Evolutionary conservation across 306 rosid genomes (phyloP), one percentile per base, ranked within the genome.

Genomic region (Vigna hirtella): DNA sequence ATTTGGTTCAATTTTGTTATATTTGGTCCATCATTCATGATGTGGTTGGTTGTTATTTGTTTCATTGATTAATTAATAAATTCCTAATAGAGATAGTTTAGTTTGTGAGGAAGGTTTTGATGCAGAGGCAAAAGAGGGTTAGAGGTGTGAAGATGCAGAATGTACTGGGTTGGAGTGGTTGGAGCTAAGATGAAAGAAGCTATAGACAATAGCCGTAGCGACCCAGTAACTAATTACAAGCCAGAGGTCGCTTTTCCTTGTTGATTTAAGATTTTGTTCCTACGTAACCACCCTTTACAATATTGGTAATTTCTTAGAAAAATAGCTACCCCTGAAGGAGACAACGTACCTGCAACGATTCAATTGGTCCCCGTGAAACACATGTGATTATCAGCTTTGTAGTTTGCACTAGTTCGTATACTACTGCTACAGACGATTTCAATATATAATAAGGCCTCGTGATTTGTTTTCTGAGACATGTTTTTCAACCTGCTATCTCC

Each of bases 191-290:
- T 67, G 76, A 68, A 78, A 78, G 79, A 66, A 30, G 77, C 77
- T 61, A 62, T 64, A 69, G 75, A 82, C 71, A 56, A 64, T 62
- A 82, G 83, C n/a, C 76, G 40, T 24, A 83, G 91, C 82, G 93
- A 91, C 97, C 83, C 82, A 66, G 78, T 84, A 93, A 91, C 98
- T 84, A 91, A 89, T 93, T 85, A 83, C 92, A 93, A 86, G 90
- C 87, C 56, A 80, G 40, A 83, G 75, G 98, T 93, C 95, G 91
- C 93, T 93, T 91, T 93, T 83, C 85, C 95, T 89, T 93, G 26
- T 81, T 85, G 83, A 76, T 77, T 79, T 85, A 58, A 77, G 83
- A 82, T 86, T 88, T 86, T 70, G 81, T 82, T 88, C 78, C 86
- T 85, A 93, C 89, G 97, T 78, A 85, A 91, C 87, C 90, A 63